These are phyloP conservation scores for Solanum pinnatisectum DNA, from an alignment of 257 asterid genomes.

Conservation along the genomic window DNA sequence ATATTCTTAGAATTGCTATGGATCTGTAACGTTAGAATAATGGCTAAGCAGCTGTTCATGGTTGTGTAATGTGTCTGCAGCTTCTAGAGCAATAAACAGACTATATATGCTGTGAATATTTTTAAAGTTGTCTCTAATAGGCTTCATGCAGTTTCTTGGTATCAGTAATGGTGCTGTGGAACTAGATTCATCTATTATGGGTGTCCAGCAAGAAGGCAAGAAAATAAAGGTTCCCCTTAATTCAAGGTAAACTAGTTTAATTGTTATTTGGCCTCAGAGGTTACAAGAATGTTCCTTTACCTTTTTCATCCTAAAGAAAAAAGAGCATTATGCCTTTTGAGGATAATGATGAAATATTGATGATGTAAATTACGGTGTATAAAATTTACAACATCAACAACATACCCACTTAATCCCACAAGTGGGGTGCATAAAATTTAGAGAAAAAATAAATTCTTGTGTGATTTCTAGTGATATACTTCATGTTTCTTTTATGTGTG, in stretches of 20 bases:
- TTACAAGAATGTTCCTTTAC: neutral
- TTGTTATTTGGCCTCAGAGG: neutral
- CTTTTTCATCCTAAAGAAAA: neutral
- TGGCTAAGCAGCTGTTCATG: neutral
- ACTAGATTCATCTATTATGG: constrained; percentile 82
- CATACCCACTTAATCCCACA: neutral
- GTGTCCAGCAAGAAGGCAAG: constrained; percentile 84
- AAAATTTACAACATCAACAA: neutral
- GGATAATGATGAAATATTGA: neutral
- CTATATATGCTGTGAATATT: constrained; percentile 8
- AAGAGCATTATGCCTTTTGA: neutral
- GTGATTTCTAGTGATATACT: neutral
- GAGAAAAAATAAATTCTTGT: neutral
- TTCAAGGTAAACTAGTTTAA: constrained; percentile 51
- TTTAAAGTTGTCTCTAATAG: constrained; percentile 36
- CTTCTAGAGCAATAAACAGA: neutral
- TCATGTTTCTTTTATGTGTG: neutral
- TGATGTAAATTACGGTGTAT: neutral
- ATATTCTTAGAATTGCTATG: neutral
- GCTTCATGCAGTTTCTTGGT: constrained; percentile 76
- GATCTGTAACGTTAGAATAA: neutral
- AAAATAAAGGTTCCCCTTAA: constrained; percentile 87
- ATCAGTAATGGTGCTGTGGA: constrained; percentile 88
- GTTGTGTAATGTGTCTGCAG: neutral
- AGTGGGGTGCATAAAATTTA: neutral